Conservation (phyloP, 2,329 filamentous ascomycete genomes). For the Penicillium sp. region DNA sequence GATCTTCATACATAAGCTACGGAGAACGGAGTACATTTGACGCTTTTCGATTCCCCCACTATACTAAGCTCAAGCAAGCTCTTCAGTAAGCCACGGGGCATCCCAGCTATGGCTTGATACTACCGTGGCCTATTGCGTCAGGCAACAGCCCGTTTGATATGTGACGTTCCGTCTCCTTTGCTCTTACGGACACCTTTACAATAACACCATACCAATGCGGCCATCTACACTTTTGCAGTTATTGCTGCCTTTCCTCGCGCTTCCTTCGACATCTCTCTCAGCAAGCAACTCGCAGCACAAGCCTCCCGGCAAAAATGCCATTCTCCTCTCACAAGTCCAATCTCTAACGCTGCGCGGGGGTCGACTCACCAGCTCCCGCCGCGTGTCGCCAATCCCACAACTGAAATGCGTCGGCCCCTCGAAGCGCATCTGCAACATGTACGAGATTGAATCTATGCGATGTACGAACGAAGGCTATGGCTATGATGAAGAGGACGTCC, state of each 20-base stretch:
- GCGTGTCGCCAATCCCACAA: constrained; percentile 76
- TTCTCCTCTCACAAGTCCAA: constrained; percentile 71
- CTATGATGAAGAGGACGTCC: constrained; percentile 79
- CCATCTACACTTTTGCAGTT: constrained; percentile 19
- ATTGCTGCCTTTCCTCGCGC: constrained; percentile 28
- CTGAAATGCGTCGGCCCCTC: constrained; percentile 74
- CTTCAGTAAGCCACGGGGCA: background rate
- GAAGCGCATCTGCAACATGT: constrained; percentile 66
- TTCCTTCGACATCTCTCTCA: constrained; percentile 23
- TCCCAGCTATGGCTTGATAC: background rate
- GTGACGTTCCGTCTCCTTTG: background rate
- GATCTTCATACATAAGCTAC: background rate
- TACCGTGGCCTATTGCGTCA: background rate
- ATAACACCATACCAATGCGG: constrained; percentile 26
- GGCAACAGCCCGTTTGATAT: background rate
- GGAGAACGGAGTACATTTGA: background rate
- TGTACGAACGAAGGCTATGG: constrained; percentile 84
- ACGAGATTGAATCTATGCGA: constrained; percentile 80
- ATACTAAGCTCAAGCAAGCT: background rate
- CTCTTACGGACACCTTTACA: constrained; percentile 7
- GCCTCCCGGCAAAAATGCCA: constrained; percentile 51
- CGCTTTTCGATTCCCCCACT: background rate
- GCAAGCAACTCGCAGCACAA: constrained; percentile 32
- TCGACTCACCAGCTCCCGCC: constrained; percentile 73
- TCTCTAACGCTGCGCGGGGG: constrained; percentile 76